Base-by-base conservation (phyloP, 805 yeast species). In the Millerozyma acaciae region DNA sequence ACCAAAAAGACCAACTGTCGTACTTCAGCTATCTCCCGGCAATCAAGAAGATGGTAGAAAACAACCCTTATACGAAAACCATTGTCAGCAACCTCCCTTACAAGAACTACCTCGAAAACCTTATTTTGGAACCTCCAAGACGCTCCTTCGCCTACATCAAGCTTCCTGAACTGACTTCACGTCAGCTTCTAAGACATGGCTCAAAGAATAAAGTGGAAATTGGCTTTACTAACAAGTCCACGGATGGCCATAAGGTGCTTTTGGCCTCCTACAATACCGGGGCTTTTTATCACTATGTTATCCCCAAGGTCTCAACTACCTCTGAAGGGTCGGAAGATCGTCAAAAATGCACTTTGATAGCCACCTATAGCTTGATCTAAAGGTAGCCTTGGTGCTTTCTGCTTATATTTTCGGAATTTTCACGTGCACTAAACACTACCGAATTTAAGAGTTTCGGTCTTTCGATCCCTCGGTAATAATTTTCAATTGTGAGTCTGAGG, bases 121-220 rank as follows among this genome's bases (percentile, higher is more conserved):
- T 65, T 28, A 57, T 65, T 5, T 58, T 67, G 62, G 67, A 62
- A 33, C 68, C 68, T 1, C 72, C 73, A 3, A 45, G 55, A 25
- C 41, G 73, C 24, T 63, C 70, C 4, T 67, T 66, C 50, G 68
- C 68, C 13, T 64, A 50, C 38, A 57, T 65, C 21, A 62, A 57
- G 41, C 37, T 67, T 3, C 67, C 66, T 3, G 66, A 57, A 34
- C 46, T 50, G 32, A 43, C 45, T 14, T 51, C 54, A 13, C 35
- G 37, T 10, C 28, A 25, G 7, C 12, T 13, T 13, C 21, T 20
- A n/a, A 8, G 10, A n/a, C 35, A 38, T 16, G 26, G 32, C 9
- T 26, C 21, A 18, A 21, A 27, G 9, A 43, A 47, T 21, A 50
- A 42, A 19, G 61, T 63, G 12, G 70, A 60, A 32, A 55, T 66